Evolutionary conservation across 192 early-diverging fungal species (phyloP), one percentile per base, ranked within the genome.

Genomic region (Coemansia sp.): DNA sequence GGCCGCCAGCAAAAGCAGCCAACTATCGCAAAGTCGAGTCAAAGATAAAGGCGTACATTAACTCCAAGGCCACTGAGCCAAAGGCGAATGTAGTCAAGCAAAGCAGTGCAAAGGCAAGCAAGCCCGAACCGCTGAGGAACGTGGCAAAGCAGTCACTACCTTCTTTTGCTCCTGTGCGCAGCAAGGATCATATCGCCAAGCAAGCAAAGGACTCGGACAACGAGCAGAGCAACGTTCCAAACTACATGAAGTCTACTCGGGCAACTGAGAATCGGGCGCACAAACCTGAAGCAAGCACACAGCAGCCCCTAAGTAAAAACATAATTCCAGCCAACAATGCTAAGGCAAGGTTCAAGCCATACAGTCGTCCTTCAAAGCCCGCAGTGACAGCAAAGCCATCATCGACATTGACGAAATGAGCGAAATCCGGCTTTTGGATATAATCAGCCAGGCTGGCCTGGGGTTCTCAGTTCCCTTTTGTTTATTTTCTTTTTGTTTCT

Each of bases 41-140:
- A 43, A 81, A 81, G 69, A 4, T 81, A 48, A 81, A 75, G 63
- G 53, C 78, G 33, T 81, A 75, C 29, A 75, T 81, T 48, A 60
- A 72, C 33, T 30, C 77, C 23, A 74, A 74, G 46, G 68, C 68
- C 7, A 39, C 62, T 1, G 30, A 64, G 35, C 72, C 71, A 37
- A 67, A 64, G 65, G 29, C 59, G 29, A 70, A 76, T 39, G 29
- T 46, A 13, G 56, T 63, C 42, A 71, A 71, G 61, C 52, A 58
- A 1, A 53, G 21, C 16, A 8, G 1, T 28, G 29, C 9, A 1
- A 49, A n/a, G 8, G 20, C 9, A 49, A 49, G n/a, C 52, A 53
- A 53, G 20, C 52, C 58, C 30, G 35, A 42, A 26, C 52, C 52
- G 2, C 52, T 4, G 7, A 53, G 12, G 23, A 53, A 12, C 12